Evolutionary conservation across 1,284 basidiomycete genomes (phyloP).

Genomic region (Kalmanozyma brasiliensis): DNA sequence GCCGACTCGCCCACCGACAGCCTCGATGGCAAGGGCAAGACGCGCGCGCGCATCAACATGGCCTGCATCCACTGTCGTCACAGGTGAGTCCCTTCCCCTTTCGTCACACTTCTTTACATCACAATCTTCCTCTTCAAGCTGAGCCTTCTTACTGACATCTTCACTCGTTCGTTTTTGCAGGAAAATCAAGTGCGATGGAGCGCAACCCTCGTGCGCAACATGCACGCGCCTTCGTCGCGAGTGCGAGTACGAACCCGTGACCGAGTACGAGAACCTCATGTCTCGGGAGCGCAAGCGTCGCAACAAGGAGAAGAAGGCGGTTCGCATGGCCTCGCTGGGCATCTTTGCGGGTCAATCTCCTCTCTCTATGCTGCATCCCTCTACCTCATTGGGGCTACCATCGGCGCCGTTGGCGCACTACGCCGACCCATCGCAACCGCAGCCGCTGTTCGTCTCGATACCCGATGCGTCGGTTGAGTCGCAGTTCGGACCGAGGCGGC

Average conservation of each 20-base stretch:
- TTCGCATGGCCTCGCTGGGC: constrained; percentile 35
- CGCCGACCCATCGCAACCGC: constrained; percentile 17
- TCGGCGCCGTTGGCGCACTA: constrained; percentile 25
- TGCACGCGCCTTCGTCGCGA: constrained; percentile 56
- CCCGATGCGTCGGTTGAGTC: constrained; percentile 27
- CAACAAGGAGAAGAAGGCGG: constrained; percentile 52
- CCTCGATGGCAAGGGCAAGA: constrained; percentile 37
- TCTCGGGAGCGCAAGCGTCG: constrained; percentile 60
- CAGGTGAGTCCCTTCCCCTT: constrained; percentile 37
- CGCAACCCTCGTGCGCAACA: constrained; percentile 56
- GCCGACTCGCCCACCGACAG: constrained; percentile 35
- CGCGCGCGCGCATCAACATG: constrained; percentile 54
- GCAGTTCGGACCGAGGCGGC: constrained; percentile 37
- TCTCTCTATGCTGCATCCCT: constrained; percentile 39
- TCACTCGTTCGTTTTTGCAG: constrained; percentile 16
- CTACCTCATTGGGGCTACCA: constrained; percentile 20
- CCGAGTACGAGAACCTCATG: constrained; percentile 58
- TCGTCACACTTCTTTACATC: too few relatives aligned
- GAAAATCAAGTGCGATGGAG: constrained; percentile 62
- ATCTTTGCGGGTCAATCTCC: constrained; percentile 47
- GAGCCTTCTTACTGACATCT: constrained; percentile 1
- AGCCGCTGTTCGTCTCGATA: constrained; percentile 23
- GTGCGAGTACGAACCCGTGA: constrained; percentile 63
- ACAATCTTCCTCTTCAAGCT: neutral
- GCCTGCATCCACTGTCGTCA: constrained; percentile 63